Percentiles rank a stretch among this genome's conserved stretches.
phyloP scores from a whole-genome alignment of 345 rosid genomes.

The Hypericum androsaemum region DNA sequence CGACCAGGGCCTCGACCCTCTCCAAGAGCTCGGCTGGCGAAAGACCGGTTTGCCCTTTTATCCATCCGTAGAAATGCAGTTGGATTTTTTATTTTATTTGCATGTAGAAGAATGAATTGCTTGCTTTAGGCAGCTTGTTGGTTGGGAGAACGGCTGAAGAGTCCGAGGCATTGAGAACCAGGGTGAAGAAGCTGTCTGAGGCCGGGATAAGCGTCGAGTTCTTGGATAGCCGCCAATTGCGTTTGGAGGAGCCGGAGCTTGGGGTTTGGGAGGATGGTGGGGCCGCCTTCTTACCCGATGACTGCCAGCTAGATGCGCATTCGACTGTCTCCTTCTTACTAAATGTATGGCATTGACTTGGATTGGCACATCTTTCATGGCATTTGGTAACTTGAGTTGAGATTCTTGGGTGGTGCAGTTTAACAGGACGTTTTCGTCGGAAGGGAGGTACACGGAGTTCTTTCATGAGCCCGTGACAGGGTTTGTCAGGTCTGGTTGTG shows the following conservation, averaged over 20 bases:
- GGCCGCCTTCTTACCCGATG: conserved; percentile 74
- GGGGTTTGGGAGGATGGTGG: conserved; percentile 43
- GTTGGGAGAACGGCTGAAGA: conserved; percentile 57
- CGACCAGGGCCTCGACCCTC: conserved; percentile 53
- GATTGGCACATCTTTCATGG: background rate
- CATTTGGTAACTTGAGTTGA: background rate
- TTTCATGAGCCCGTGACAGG: conserved; percentile 63
- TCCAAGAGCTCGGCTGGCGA: conserved; percentile 66
- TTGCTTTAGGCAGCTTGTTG: conserved; percentile 57
- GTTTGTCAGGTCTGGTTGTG: conserved; percentile 40
- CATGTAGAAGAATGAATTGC: conserved; percentile 4
- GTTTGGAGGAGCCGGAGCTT: conserved; percentile 47
- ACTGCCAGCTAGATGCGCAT: conserved; percentile 76
- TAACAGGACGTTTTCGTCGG: conserved; percentile 43
- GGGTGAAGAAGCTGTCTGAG: conserved; percentile 50
- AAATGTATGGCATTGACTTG: conserved; percentile 32
- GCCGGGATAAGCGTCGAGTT: conserved; percentile 62
- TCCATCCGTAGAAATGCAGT: background rate
- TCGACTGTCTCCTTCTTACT: conserved; percentile 58
- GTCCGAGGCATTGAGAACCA: conserved; percentile 37
- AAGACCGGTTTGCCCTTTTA: conserved; percentile 43
- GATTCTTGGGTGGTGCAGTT: conserved; percentile 26
- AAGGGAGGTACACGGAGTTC: conserved; percentile 81
- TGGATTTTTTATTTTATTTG: background rate
- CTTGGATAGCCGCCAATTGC: conserved; percentile 50